Evolutionary conservation across 176 grass and related monocot genomes (phyloP).

Genomic region (Aegilops umbellulata): DNA sequence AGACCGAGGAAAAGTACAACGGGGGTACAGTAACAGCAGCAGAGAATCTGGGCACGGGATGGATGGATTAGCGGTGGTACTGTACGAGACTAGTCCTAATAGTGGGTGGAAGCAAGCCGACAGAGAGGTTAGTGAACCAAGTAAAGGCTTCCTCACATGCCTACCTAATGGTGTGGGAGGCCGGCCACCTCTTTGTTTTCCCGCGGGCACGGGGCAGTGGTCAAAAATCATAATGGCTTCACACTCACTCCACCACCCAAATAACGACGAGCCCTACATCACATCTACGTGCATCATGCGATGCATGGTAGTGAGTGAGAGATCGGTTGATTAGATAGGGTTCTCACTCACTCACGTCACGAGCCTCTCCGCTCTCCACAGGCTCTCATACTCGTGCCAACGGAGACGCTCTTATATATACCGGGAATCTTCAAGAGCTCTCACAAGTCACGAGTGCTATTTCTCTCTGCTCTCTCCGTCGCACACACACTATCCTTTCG

Average conservation of each 20-base stretch:
- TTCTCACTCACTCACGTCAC: slow-evolving; percentile 22
- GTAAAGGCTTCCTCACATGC: slow-evolving; percentile 20
- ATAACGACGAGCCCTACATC: slow-evolving; percentile 13
- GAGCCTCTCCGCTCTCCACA: background rate
- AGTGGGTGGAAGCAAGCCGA: slow-evolving; percentile 29
- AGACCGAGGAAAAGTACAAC: background rate
- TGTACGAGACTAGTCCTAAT: background rate
- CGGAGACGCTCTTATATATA: slow-evolving; percentile 20
- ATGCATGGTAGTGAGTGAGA: background rate
- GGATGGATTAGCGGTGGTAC: background rate
- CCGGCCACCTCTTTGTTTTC: background rate
- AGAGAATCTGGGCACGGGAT: slow-evolving; percentile 18
- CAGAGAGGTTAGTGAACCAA: slow-evolving; percentile 31
- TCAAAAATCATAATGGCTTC: slow-evolving; percentile 23
- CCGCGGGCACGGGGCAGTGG: background rate
- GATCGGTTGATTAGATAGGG: background rate
- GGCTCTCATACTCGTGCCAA: background rate
- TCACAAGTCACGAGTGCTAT: background rate
- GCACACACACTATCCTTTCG: background rate
- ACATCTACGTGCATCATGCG: background rate
- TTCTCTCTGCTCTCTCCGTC: background rate
- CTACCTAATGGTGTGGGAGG: slow-evolving; percentile 27
- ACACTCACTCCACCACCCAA: slow-evolving; percentile 27
- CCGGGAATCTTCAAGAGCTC: slow-evolving; percentile 17
- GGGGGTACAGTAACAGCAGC: background rate